Conservation (phyloP, 1,284 basidiomycete genomes). For the Moesziomyces sp. region DNA sequence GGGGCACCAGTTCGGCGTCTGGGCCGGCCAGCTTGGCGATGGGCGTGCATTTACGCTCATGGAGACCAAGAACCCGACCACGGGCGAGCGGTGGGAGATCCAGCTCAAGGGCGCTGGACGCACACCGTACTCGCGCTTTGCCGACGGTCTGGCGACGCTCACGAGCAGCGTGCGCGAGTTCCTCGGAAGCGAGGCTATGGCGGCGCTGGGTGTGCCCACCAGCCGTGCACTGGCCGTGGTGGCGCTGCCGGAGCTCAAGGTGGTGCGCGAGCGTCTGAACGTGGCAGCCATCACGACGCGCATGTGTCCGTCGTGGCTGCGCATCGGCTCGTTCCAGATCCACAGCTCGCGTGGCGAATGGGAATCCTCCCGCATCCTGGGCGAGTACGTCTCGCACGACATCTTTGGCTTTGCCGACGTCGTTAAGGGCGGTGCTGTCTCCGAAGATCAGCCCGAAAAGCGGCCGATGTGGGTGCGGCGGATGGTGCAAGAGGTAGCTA, state of each 20-base stretch:
- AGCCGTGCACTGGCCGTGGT: conserved; percentile 87
- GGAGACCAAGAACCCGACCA: conserved; percentile 75
- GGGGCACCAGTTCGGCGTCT: conserved; percentile 82
- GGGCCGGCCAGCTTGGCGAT: conserved; percentile 97
- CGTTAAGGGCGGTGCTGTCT: conserved; percentile 26
- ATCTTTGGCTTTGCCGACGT: conserved; percentile 65
- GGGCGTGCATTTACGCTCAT: conserved; percentile 87
- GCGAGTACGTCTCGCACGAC: conserved; percentile 77
- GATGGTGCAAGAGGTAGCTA: conserved; percentile 71
- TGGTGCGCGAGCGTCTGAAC: conserved; percentile 83
- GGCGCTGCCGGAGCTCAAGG: conserved; percentile 79
- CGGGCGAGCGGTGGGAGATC: conserved; percentile 73
- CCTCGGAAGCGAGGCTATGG: conserved; percentile 76
- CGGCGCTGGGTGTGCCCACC: conserved; percentile 86
- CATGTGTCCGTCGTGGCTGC: conserved; percentile 87
- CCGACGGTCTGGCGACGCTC: conserved; percentile 91
- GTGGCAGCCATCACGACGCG: conserved; percentile 83
- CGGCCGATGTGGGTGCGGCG: conserved; percentile 48
- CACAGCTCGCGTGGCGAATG: conserved; percentile 74
- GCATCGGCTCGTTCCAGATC: conserved; percentile 91
- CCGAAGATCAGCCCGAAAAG: background rate
- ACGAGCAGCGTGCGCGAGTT: conserved; percentile 91
- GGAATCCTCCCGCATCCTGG: conserved; percentile 74
- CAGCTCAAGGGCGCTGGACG: conserved; percentile 94
- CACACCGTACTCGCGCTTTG: conserved; percentile 89